phyloP scores from a whole-genome alignment of 345 rosid species.

The Acer negundo region DNA sequence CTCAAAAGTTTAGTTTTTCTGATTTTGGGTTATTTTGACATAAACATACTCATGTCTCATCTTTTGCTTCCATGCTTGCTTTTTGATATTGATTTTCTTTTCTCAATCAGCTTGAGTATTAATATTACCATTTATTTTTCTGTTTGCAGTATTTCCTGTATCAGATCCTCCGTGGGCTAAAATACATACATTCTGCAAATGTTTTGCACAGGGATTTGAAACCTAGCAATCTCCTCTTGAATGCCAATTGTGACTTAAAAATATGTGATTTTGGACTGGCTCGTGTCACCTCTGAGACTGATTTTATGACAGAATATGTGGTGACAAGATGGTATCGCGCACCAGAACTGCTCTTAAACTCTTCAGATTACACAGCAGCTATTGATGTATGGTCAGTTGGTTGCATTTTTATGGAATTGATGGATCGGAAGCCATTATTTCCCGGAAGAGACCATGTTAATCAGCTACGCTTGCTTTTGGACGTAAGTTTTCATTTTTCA shows the following conservation, averaged over 20 bases:
- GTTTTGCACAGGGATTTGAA: conserved; percentile 95
- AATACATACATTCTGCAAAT: conserved; percentile 91
- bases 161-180: conserved; percentile 91
- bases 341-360: conserved; percentile 82
- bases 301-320: conserved; percentile 87
- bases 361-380: conserved; percentile 79
- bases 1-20: background rate
- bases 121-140: conserved; percentile 15
- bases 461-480: conserved; percentile 82
- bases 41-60: background rate
- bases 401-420: conserved; percentile 84
- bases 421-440: conserved; percentile 81
- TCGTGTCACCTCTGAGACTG: conserved; percentile 88
- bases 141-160: conserved; percentile 88
- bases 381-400: conserved; percentile 99
- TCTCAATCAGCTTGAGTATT: conserved; percentile 10
- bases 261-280: conserved; percentile 95
- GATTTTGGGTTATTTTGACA: conserved; percentile 9
- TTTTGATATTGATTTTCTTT: background rate
- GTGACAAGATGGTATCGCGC: conserved; percentile 99
- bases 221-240: conserved; percentile 86
- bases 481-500: conserved; percentile 47
- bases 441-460: conserved; percentile 88
- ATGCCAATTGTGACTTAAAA: conserved; percentile 74
- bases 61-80: background rate